Base-by-base conservation (phyloP, 768 basidiomycete species). In the Mycena pura region DNA sequence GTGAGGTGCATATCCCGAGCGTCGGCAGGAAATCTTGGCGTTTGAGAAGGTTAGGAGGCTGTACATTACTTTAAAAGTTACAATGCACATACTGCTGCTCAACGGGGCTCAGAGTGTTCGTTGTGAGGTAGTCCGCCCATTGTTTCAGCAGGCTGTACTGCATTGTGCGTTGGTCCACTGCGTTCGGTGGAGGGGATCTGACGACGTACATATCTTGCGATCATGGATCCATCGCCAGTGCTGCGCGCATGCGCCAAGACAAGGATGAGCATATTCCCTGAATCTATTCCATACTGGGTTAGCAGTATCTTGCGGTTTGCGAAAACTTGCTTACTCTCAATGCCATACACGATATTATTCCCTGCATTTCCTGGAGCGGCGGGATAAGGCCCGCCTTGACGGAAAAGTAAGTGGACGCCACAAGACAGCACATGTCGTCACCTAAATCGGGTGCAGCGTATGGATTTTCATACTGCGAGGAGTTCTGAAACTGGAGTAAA, bases 261-360 rank as follows among this genome's bases (percentile, higher is more conserved):
- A 81, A 86, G 83, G 64, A 86, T 84, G 9, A 88, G 73, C 84
- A 86, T 86, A 65, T 83, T 86, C 21, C 83, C 84, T 38, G 81
- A 81, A 69, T 85, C 86, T 85, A 43, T 8, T 17, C 28, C 17
- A n/a, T 58, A 28, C 21, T 27, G 14, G 40, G 10, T 10, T 22
- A 45, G 5, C 13, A 28, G 25, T 25, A 5, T n/a, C 5, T 7
- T 17, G 7, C 6, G 5, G n/a, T n/a, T n/a, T 41, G n/a, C 3
- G 19, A 43, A 32, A 14, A 14, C n/a, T n/a, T n/a, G 54, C 69
- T 3, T 17, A 75, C 73, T 57, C 46, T 76, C 72, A 0, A 75
- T 56, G 2, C 60, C 71, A 27, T 68, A 67, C 3, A 40, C 22
- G 15, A 45, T 50, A 5, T 65, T 68, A 40, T 65, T 47, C 27